Evolutionary conservation across 108 stramenopile species (phyloP), one percentile per base, ranked within the genome.

Genomic region (Cyclotella distinguenda): DNA sequence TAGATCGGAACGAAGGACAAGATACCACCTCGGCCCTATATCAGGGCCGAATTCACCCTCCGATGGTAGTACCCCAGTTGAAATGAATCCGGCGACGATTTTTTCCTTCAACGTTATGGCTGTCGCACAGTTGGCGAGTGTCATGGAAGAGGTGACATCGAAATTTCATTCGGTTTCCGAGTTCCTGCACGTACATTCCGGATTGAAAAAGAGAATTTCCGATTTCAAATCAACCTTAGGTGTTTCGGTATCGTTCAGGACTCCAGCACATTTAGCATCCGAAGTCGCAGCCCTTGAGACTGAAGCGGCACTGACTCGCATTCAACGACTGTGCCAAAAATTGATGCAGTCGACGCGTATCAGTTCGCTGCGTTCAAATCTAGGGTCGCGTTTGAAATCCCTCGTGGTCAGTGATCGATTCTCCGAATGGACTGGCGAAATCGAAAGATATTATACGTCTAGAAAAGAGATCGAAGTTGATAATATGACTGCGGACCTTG

Each of bases 51-150:
- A 50, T 47, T 10, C 46, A 10, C 18, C 16, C 11, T 10, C 6
- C 10, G 16, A 47, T 46, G 46, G 25, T 13, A 49, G 32, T 23
- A 43, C 13, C 23, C 40, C 58, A 35, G 25, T 12, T 6, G 16
- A 36, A 23, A 4, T 74, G 12, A 67, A 77, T 18, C 62, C 53
- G 0, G n/a, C 67, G 8, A 32, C 75, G n/a, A 68, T 77, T 31
- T 77, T 77, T 45, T 68, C 75, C 3, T 77, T 55, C 32, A 77
- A 77, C 40, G 64, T 77, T 31, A 66, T 66, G 8, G 74, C 74
- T 39, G 53, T 76, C 16, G 42, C 66, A 0, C 52, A 68, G n/a
- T 40, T 76, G 40, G 66, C 74, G n/a, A 56, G 38, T 1, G 67
- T 61, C 12, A 42, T 68, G 3, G 74, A 68, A 39, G 28, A 55